Percentiles rank a stretch among this genome's conserved stretches.
Conservation (phyloP, 1,139 yeast species). For the Protomyces pachydermus region DNA sequence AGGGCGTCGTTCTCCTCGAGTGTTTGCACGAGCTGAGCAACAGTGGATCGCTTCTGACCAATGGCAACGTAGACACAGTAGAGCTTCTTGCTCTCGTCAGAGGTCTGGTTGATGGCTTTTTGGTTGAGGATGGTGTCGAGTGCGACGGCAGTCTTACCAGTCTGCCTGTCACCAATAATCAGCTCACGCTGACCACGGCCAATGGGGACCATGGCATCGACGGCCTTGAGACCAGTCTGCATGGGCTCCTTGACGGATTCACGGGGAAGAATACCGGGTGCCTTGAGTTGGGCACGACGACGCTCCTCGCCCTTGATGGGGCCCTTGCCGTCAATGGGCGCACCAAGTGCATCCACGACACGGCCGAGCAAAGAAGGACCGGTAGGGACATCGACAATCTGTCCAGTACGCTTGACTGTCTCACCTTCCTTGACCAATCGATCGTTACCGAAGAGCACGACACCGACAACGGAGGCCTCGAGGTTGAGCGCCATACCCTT, state of each 20-base stretch:
- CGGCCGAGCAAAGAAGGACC: constrained; percentile 99
- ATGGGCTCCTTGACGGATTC: constrained; percentile 97
- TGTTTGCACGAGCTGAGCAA: constrained; percentile 98
- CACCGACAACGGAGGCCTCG: constrained; percentile 88
- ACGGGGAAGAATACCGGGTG: constrained; percentile 99
- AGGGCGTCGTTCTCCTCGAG: constrained; percentile 97
- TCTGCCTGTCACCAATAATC: constrained; percentile 99
- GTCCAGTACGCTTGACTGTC: constrained; percentile 99
- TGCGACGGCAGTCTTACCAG: constrained; percentile 99
- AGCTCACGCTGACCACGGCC: constrained; percentile 99
- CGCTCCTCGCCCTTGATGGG: constrained; percentile 83
- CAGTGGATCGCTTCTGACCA: constrained; percentile 99
- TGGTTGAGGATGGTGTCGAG: constrained; percentile 97
- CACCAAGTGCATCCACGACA: constrained; percentile 99
- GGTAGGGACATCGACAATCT: constrained; percentile 98
- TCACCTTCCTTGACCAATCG: constrained; percentile 99
- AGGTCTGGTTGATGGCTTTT: constrained; percentile 95
- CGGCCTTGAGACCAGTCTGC: constrained; percentile 99
- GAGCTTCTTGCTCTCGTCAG: constrained; percentile 93
- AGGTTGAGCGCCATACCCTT: constrained; percentile 99
- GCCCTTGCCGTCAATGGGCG: constrained; percentile 99
- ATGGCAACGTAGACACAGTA: constrained; percentile 99
- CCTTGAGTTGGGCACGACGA: constrained; percentile 97
- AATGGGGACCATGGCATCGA: constrained; percentile 97
- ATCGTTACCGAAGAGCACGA: constrained; percentile 99